These are phyloP conservation scores for Kuraishia cidri DNA, from an alignment of 805 yeast species.

Conservation along the genomic window DNA sequence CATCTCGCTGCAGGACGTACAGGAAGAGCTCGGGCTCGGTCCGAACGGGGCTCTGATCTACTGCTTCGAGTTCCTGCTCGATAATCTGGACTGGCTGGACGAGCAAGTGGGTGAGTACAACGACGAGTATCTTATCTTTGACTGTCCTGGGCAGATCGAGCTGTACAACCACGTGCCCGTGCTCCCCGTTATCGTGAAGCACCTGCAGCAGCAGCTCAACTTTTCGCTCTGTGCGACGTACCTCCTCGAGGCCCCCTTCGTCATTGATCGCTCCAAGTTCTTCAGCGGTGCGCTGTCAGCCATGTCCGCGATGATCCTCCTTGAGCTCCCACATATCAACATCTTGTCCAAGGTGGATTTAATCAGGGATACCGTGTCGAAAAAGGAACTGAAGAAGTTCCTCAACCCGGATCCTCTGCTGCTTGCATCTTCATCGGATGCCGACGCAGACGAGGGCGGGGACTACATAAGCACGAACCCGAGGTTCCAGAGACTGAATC, in stretches of 20 bases:
- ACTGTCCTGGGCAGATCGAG: constrained; percentile 97
- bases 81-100: constrained; percentile 94
- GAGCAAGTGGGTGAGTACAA: constrained; percentile 94
- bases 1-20: constrained; percentile 85
- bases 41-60: constrained; percentile 93
- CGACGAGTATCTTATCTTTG: constrained; percentile 90
- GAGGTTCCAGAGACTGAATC: constrained; percentile 63
- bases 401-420: constrained; percentile 88
- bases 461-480: constrained; percentile 26
- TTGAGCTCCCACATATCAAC: constrained; percentile 93
- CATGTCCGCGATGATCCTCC: constrained; percentile 94
- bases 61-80: constrained; percentile 85
- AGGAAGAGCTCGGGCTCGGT: constrained; percentile 89
- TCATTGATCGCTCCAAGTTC: constrained; percentile 83
- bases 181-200: constrained; percentile 81
- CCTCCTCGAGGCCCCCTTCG: constrained; percentile 88
- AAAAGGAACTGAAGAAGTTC: constrained; percentile 71
- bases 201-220: constrained; percentile 68
- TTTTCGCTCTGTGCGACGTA: constrained; percentile 91
- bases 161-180: constrained; percentile 92
- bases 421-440: constrained; percentile 34
- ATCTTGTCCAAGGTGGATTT: constrained; percentile 82
- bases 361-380: constrained; percentile 69
- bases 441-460: constrained; percentile 14
- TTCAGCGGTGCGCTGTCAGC: constrained; percentile 95